phyloP scores from a whole-genome alignment of 1,139 yeast species.

The Yamadazyma membranifaciens region DNA sequence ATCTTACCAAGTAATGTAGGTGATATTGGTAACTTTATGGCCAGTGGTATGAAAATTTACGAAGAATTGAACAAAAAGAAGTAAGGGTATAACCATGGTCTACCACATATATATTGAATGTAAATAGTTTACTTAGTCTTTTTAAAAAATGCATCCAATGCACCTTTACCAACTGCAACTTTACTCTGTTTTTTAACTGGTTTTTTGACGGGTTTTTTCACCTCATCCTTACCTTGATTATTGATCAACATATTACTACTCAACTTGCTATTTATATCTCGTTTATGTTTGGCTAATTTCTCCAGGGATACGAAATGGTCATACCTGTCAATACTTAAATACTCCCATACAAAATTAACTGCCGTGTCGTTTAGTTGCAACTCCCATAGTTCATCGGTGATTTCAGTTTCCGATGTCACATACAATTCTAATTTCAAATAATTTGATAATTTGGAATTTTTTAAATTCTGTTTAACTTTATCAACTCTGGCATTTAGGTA shows the following conservation, averaged over 20 bases:
- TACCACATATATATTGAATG: background rate
- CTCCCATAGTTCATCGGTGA: slow-evolving; percentile 29
- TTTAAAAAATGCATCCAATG: slow-evolving; percentile 57
- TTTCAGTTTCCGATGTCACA: slow-evolving; percentile 18
- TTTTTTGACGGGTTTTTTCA: slow-evolving; percentile 16
- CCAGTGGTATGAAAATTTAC: slow-evolving; percentile 73
- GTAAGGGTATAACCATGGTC: background rate
- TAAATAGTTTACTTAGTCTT: slow-evolving; percentile 1
- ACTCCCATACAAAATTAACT: slow-evolving; percentile 11
- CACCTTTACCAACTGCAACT: slow-evolving; percentile 57
- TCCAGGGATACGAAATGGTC: slow-evolving; percentile 18
- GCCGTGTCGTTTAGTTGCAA: slow-evolving; percentile 15
- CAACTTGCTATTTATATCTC: slow-evolving; percentile 24
- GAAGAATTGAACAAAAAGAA: slow-evolving; percentile 40
- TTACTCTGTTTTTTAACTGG: slow-evolving; percentile 22
- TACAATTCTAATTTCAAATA: slow-evolving; percentile 39
- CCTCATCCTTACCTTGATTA: slow-evolving; percentile 23
- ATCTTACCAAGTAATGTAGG: slow-evolving; percentile 76
- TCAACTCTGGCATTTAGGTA: slow-evolving; percentile 32
- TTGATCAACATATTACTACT: slow-evolving; percentile 31
- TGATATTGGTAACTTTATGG: slow-evolving; percentile 73
- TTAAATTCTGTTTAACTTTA: slow-evolving; percentile 12
- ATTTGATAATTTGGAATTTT: slow-evolving; percentile 20
- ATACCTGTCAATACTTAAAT: slow-evolving; percentile 7
- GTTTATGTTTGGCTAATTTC: slow-evolving; percentile 29